Evolutionary conservation across 345 rosid species (phyloP).

Genomic region (Hevea brasiliensis): DNA sequence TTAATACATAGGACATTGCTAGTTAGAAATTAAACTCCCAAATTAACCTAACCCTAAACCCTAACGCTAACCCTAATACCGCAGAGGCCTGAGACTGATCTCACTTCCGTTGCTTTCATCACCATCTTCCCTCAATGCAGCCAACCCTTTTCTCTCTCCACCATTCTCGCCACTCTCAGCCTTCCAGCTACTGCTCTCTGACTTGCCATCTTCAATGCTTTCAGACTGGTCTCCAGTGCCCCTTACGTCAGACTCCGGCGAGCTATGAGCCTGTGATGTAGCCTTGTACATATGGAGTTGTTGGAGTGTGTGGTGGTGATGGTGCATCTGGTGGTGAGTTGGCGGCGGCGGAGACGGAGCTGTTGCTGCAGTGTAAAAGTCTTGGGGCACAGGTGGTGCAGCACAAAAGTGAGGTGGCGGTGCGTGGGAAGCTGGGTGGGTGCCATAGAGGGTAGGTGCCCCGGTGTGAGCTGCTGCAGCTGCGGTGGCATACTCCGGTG

Average conservation of each 20-base stretch:
- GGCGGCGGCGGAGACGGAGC: slow-evolving; percentile 25
- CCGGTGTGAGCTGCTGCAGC: slow-evolving; percentile 51
- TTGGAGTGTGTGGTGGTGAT: slow-evolving; percentile 47
- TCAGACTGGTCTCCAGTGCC: slow-evolving; percentile 59
- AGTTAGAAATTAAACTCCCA: slow-evolving; percentile 2
- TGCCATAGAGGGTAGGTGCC: slow-evolving; percentile 50
- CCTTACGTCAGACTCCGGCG: slow-evolving; percentile 49
- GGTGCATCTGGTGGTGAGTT: slow-evolving; percentile 37
- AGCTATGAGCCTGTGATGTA: slow-evolving; percentile 45
- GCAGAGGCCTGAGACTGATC: slow-evolving; percentile 79
- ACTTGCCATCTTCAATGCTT: slow-evolving; percentile 86
- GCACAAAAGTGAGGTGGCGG: slow-evolving; percentile 63
- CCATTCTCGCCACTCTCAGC: slow-evolving; percentile 56
- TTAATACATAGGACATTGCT: background rate
- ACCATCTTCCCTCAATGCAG: slow-evolving; percentile 66
- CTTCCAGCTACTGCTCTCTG: slow-evolving; percentile 80
- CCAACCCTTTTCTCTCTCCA: slow-evolving; percentile 57
- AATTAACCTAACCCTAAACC: slow-evolving; percentile 27
- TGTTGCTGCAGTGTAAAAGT: slow-evolving; percentile 53
- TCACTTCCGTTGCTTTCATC: slow-evolving; percentile 86
- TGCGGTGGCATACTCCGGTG: slow-evolving; percentile 80
- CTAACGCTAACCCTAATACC: background rate
- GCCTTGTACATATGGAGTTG: slow-evolving; percentile 60
- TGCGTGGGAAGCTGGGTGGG: slow-evolving; percentile 51
- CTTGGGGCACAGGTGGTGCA: slow-evolving; percentile 59